Evolutionary conservation across 2,329 filamentous ascomycete species (phyloP).

Genomic region (Penicillium sp.): DNA sequence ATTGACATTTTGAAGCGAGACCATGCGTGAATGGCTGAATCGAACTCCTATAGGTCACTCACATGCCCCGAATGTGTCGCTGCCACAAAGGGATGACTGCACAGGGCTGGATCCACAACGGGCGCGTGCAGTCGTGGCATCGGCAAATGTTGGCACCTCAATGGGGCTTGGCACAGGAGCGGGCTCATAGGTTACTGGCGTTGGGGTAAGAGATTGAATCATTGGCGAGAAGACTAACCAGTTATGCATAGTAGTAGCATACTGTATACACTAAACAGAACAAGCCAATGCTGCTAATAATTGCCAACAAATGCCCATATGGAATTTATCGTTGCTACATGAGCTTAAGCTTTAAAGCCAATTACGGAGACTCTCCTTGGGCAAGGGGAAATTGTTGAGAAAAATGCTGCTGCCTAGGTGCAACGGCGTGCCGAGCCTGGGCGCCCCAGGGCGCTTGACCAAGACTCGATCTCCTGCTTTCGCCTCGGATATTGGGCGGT

Average conservation of each 20-base stretch:
- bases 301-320: too few species aligned
- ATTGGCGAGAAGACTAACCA: not conserved
- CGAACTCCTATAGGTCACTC: not conserved
- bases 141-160: not conserved
- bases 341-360: not conserved
- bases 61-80: not conserved
- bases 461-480: not conserved
- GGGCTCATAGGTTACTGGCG: not conserved
- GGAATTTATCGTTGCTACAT: too few species aligned
- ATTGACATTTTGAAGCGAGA: not conserved
- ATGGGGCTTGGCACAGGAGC: not conserved
- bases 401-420: conserved; percentile 22
- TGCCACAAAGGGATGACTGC: not conserved
- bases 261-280: not conserved
- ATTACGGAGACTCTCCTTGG: not conserved
- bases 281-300: not conserved
- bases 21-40: not conserved
- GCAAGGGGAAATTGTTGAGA: not conserved
- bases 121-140: not conserved
- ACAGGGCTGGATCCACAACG: conserved; percentile 1
- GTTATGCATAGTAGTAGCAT: too few species aligned
- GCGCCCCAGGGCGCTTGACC: not conserved
- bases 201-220: not conserved
- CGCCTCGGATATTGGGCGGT: not conserved
- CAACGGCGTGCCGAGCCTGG: conserved; percentile 2